Conservation (phyloP, 768 basidiomycete species). For the Gymnopilus dilepis region DNA sequence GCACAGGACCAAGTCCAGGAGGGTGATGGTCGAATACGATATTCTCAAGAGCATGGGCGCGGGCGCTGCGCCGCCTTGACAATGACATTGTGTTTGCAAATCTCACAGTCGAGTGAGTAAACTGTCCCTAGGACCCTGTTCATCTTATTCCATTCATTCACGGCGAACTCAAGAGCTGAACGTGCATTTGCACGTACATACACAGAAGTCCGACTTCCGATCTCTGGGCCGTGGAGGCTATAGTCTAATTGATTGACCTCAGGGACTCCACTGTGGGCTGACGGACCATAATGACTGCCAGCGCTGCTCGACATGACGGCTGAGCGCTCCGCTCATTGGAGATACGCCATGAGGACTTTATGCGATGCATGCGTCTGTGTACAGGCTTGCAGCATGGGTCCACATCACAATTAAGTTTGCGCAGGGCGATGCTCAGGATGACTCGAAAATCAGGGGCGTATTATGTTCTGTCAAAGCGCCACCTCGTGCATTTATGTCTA, state of each 20-base stretch:
- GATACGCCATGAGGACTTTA: not conserved
- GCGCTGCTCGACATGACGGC: not conserved
- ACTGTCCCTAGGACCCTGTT: not conserved
- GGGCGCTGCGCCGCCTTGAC: not conserved
- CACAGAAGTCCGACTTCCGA: not conserved
- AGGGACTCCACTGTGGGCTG: not conserved
- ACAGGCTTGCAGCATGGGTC: too few species aligned
- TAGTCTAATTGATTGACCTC: not conserved
- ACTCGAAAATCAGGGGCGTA: not conserved
- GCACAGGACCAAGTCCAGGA: too few species aligned
- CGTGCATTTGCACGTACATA: too few species aligned
- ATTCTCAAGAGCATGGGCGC: not conserved
- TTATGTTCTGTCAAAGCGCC: not conserved
- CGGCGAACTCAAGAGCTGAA: not conserved
- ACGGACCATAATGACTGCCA: not conserved
- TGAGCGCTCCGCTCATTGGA: not conserved
- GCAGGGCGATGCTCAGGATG: not conserved
- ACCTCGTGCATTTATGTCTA: not conserved
- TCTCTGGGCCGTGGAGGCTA: not conserved
- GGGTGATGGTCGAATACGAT: not conserved
- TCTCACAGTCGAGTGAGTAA: not conserved
- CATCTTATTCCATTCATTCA: not conserved
- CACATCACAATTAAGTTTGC: not conserved
- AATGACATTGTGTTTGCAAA: not conserved
- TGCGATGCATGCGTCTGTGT: too few species aligned